Conservation (phyloP, 495 filamentous ascomycete species). For the Letharia columbiana region DNA sequence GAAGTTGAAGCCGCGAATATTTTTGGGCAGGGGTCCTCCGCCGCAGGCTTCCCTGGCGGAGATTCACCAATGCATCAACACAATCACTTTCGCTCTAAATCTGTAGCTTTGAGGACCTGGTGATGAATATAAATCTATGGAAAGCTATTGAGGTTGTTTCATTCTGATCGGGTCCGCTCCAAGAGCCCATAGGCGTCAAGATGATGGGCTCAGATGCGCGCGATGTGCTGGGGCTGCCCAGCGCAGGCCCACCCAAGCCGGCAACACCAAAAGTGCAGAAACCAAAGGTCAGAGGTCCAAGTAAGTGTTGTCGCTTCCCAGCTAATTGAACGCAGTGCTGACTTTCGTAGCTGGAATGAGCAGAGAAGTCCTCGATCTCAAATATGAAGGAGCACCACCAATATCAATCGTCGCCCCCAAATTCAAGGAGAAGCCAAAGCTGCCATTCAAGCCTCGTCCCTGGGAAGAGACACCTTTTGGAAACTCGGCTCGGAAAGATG, state of each 20-base stretch:
- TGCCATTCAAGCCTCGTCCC: slow-evolving; percentile 47
- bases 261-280: slow-evolving; percentile 72
- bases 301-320: slow-evolving; percentile 43
- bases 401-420: slow-evolving; percentile 56
- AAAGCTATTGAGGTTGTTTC: neutral
- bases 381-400: slow-evolving; percentile 60
- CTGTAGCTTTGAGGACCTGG: neutral
- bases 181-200: slow-evolving; percentile 18
- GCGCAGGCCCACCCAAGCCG: slow-evolving; percentile 52
- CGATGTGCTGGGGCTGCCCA: slow-evolving; percentile 71
- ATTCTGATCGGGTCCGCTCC: neutral
- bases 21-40: slow-evolving; percentile 13
- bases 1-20: slow-evolving; percentile 12
- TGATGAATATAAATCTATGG: neutral
- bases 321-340: slow-evolving; percentile 34
- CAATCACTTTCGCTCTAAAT: neutral
- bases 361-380: slow-evolving; percentile 55
- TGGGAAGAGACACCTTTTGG: slow-evolving; percentile 51
- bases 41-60: neutral
- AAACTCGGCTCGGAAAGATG: slow-evolving; percentile 50
- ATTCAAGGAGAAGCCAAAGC: slow-evolving; percentile 55
- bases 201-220: slow-evolving; percentile 80
- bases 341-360: slow-evolving; percentile 62
- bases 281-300: slow-evolving; percentile 58
- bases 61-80: slow-evolving; percentile 5